Percentiles rank a stretch among this genome's conserved stretches.
phyloP scores from a whole-genome alignment of 306 rosid genomes.

The Trifolium pratense region DNA sequence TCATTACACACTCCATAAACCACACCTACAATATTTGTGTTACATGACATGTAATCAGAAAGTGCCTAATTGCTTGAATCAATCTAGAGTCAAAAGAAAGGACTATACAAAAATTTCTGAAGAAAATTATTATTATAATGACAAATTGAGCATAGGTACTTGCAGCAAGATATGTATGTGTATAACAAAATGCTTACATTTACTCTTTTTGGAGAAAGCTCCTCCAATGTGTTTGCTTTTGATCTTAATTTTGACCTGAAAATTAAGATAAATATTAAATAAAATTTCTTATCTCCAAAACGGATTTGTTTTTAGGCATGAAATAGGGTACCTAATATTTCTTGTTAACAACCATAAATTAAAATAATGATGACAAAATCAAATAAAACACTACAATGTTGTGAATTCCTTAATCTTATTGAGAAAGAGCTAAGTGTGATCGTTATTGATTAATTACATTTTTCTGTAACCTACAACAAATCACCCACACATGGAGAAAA shows the following conservation, averaged over 20 bases:
- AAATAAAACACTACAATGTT: too few species aligned
- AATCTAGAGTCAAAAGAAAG: neutral
- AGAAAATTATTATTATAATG: neutral
- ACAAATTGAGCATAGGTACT: neutral
- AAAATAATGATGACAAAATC: too few species aligned
- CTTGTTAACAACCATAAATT: too few species aligned
- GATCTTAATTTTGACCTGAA: too few species aligned
- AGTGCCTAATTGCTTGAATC: slow-evolving; percentile 2
- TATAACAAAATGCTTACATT: slow-evolving; percentile 65
- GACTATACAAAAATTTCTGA: neutral
- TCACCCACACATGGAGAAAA: slow-evolving; percentile 74
- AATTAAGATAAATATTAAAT: too few species aligned
- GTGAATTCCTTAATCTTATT: neutral
- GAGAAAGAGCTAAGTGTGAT: slow-evolving; percentile 5
- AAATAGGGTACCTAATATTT: too few species aligned
- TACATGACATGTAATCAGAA: slow-evolving; percentile 21
- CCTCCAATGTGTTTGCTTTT: too few species aligned
- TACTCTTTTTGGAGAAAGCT: slow-evolving; percentile 73
- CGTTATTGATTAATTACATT: slow-evolving; percentile 55
- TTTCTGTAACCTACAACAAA: slow-evolving; percentile 68
- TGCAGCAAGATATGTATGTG: slow-evolving; percentile 11
- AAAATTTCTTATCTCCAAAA: too few species aligned
- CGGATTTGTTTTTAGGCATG: too few species aligned
- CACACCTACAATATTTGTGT: slow-evolving; percentile 48
- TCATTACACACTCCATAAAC: slow-evolving; percentile 89